phyloP scores from a whole-genome alignment of 352 stramenopile species.

The Phytophthora gonapodyides region DNA sequence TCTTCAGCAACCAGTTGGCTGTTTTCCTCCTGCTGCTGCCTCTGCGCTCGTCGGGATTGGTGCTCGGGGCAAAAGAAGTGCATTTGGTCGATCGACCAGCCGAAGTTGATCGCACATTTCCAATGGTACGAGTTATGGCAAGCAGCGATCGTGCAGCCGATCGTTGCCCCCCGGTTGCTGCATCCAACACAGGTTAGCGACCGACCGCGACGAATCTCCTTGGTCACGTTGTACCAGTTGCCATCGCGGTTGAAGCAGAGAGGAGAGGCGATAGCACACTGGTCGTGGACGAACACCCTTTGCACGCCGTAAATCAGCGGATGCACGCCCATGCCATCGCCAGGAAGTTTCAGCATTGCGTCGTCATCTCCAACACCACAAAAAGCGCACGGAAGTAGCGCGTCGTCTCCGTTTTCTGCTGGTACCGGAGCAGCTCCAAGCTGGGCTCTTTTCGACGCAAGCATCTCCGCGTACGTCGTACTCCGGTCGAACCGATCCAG shows the following conservation, averaged over 20 bases:
- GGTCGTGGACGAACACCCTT: slow-evolving; percentile 85
- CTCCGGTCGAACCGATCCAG: slow-evolving; percentile 77
- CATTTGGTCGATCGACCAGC: slow-evolving; percentile 77
- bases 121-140: slow-evolving; percentile 83
- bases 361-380: slow-evolving; percentile 72
- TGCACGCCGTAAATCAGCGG: slow-evolving; percentile 71
- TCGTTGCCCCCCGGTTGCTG: slow-evolving; percentile 73
- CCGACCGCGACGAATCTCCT: slow-evolving; percentile 79
- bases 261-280: slow-evolving; percentile 84
- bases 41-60: slow-evolving; percentile 37
- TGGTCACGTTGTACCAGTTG: slow-evolving; percentile 85
- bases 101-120: slow-evolving; percentile 75
- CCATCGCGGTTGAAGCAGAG: slow-evolving; percentile 80
- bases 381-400: slow-evolving; percentile 80
- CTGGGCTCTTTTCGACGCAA: slow-evolving; percentile 57
- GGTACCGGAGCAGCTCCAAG: slow-evolving; percentile 28
- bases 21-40: slow-evolving; percentile 25
- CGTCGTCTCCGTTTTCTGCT: slow-evolving; percentile 39
- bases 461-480: slow-evolving; percentile 68
- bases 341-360: slow-evolving; percentile 76
- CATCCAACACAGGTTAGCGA: slow-evolving; percentile 70
- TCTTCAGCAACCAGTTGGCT: slow-evolving; percentile 25
- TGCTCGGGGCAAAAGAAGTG: slow-evolving; percentile 85
- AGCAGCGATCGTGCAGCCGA: slow-evolving; percentile 69
- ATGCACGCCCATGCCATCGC: slow-evolving; percentile 72